Percentiles rank a stretch among this genome's conserved stretches.
Conservation (phyloP, 2,329 filamentous ascomycete genomes). For the Sclerotiophoma versabilis region DNA sequence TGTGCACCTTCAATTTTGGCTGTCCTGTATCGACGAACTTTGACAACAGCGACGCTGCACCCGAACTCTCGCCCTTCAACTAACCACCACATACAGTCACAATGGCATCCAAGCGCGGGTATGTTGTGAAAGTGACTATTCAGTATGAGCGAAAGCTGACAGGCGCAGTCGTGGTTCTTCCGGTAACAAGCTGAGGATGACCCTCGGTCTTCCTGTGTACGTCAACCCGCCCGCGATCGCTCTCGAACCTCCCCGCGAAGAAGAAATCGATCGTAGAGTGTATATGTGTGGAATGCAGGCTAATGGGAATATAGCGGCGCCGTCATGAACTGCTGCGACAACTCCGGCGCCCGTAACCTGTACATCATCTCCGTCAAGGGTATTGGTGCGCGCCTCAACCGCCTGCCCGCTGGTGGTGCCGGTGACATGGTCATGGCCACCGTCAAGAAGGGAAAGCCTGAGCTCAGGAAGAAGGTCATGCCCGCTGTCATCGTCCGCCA, state of each 20-base stretch:
- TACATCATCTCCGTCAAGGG: slow-evolving; percentile 99
- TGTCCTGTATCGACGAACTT: background rate
- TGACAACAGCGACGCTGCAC: slow-evolving; percentile 41
- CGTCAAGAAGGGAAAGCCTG: slow-evolving; percentile 99
- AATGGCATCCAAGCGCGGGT: slow-evolving; percentile 54
- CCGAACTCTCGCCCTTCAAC: slow-evolving; percentile 28
- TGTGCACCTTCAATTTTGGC: slow-evolving; percentile 5
- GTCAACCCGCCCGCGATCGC: slow-evolving; percentile 54
- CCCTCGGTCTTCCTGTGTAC: slow-evolving; percentile 99
- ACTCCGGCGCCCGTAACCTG: slow-evolving; percentile 97
- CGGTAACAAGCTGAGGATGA: slow-evolving; percentile 99
- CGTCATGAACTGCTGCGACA: slow-evolving; percentile 99
- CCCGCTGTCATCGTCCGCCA: slow-evolving; percentile 98
- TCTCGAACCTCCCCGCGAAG: slow-evolving; percentile 10
- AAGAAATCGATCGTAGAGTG: slow-evolving; percentile 8
- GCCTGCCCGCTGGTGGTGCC: slow-evolving; percentile 95
- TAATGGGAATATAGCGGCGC: slow-evolving; percentile 73
- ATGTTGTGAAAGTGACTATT: slow-evolving; percentile 23
- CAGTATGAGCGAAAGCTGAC: slow-evolving; percentile 31
- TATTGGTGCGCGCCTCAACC: slow-evolving; percentile 96
- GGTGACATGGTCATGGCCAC: slow-evolving; percentile 99
- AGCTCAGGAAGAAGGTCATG: slow-evolving; percentile 99
- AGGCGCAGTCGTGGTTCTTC: slow-evolving; percentile 75
- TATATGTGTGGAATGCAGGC: slow-evolving; percentile 29
- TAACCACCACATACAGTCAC: slow-evolving; percentile 35